Evolutionary conservation across 2,329 filamentous ascomycete genomes (phyloP).

Genomic region (Apiospora rasikravindrae): DNA sequence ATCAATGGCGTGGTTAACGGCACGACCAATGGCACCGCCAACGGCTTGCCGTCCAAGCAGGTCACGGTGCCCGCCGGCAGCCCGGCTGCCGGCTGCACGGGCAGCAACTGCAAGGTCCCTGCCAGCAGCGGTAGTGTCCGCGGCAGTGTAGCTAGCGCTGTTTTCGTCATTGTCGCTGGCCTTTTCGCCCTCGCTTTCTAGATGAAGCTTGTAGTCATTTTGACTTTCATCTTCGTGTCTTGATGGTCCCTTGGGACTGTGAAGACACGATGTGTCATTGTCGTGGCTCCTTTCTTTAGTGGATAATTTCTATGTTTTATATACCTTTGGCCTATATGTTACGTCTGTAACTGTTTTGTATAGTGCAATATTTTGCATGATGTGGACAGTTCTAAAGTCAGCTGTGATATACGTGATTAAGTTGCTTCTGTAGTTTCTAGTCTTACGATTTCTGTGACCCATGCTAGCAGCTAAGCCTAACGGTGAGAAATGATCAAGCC

Average conservation of each 20-base stretch:
- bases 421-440: neutral
- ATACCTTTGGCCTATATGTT: neutral
- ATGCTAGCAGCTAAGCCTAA: too few relatives aligned
- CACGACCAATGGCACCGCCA: constrained; percentile 12
- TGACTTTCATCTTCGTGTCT: neutral
- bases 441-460: neutral
- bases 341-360: neutral
- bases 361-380: neutral
- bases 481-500: too few relatives aligned
- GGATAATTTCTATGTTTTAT: neutral
- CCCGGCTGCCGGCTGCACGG: neutral
- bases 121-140: constrained; percentile 9
- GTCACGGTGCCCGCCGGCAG: constrained; percentile 15
- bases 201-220: too few relatives aligned
- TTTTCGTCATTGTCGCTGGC: neutral
- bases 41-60: neutral
- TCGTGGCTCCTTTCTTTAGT: neutral
- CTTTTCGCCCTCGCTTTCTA: neutral
- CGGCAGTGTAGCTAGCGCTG: neutral
- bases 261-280: neutral
- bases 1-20: neutral
- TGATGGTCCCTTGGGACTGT: neutral
- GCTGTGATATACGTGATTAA: too few relatives aligned
- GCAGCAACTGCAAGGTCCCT: neutral
- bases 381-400: too few relatives aligned